A percentile compares a stretch with the other conserved stretches of the same genome.
Conservation (phyloP, 257 asterid genomes). For the Fraxinus anomala region DNA sequence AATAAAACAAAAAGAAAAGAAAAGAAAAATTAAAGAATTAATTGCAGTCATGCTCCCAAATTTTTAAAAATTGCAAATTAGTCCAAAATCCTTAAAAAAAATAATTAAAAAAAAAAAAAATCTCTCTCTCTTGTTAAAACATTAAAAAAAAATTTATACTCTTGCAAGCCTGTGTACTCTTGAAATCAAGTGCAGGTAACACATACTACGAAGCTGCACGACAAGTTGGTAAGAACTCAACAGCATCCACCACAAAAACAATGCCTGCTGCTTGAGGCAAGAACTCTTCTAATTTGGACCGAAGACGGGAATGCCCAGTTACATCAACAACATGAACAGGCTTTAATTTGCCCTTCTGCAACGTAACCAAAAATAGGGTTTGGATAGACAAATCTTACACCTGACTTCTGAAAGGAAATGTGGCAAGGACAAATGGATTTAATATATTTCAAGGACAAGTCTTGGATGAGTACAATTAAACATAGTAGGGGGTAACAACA, state of each 20-base stretch:
- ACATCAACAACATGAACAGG: constrained; percentile 84
- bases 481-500: neutral
- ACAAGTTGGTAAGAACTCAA: constrained; percentile 74
- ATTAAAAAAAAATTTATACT: too few species aligned
- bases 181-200: neutral
- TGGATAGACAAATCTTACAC: neutral
- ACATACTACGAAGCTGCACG: constrained; percentile 81
- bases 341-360: constrained; percentile 72
- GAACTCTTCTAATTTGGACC: constrained; percentile 69
- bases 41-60: too few species aligned
- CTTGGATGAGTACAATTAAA: neutral
- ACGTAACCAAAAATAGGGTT: constrained; percentile 21
- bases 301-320: constrained; percentile 88
- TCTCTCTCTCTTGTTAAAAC: too few species aligned
- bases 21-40: too few species aligned
- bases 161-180: constrained; percentile 20
- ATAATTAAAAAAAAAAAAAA: too few species aligned
- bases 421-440: neutral
- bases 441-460: neutral
- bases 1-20: too few species aligned
- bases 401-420: neutral
- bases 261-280: constrained; percentile 74
- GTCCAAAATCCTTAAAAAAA: too few species aligned
- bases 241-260: constrained; percentile 20
- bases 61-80: too few species aligned